Conservation (phyloP, 2,329 filamentous ascomycete species). For the Fusarium multiceps region DNA sequence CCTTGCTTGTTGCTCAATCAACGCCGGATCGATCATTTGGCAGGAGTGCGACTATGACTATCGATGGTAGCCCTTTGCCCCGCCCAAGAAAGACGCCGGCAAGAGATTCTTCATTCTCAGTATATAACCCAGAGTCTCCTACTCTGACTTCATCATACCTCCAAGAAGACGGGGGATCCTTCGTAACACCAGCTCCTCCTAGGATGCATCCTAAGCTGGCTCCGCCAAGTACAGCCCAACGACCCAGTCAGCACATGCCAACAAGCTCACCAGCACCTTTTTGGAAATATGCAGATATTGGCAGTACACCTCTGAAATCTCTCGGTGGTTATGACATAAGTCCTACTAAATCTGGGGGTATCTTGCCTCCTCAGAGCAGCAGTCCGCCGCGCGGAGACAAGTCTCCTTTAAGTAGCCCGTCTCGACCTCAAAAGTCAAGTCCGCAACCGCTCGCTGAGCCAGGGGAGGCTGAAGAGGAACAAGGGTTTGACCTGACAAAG, state of each 20-base stretch:
- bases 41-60: slow-evolving; percentile 54
- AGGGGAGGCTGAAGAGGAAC: slow-evolving; percentile 58
- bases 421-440: slow-evolving; percentile 53
- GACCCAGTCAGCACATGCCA: slow-evolving; percentile 86
- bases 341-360: slow-evolving; percentile 62
- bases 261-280: slow-evolving; percentile 88
- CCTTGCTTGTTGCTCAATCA: slow-evolving; percentile 63
- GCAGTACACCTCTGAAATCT: slow-evolving; percentile 74
- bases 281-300: slow-evolving; percentile 86
- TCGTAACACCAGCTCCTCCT: slow-evolving; percentile 78
- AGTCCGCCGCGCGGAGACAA: slow-evolving; percentile 65
- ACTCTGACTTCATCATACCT: slow-evolving; percentile 69
- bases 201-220: slow-evolving; percentile 79
- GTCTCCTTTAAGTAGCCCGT: slow-evolving; percentile 65
- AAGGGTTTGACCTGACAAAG: slow-evolving; percentile 70
- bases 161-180: slow-evolving; percentile 69
- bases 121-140: slow-evolving; percentile 68
- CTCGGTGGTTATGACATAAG: slow-evolving; percentile 64
- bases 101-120: slow-evolving; percentile 59
- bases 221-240: slow-evolving; percentile 82
- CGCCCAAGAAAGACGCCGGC: slow-evolving; percentile 63
- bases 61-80: slow-evolving; percentile 72
- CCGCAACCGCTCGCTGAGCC: slow-evolving; percentile 46
- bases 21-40: slow-evolving; percentile 62
- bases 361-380: slow-evolving; percentile 64